A percentile compares a stretch with the other conserved stretches of the same genome.
Conservation (phyloP, 1,284 basidiomycete species). For the Peniophora sp. region DNA sequence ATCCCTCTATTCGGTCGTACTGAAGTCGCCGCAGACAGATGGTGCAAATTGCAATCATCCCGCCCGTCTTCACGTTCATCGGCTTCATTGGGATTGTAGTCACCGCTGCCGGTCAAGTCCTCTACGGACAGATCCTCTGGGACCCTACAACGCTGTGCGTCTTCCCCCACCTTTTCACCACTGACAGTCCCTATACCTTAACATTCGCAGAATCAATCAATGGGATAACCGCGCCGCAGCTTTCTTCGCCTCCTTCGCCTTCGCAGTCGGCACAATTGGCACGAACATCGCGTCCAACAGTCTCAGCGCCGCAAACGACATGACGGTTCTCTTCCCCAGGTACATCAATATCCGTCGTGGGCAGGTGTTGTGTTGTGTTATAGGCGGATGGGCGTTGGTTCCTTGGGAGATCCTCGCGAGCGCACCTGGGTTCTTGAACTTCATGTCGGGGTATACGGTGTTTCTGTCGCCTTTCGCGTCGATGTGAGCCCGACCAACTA, state of each 20-base stretch:
- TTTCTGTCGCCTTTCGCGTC: not conserved
- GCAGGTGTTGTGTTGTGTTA: slow-evolving; percentile 62
- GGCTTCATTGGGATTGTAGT: slow-evolving; percentile 58
- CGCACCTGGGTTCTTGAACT: slow-evolving; percentile 38
- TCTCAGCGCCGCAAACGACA: slow-evolving; percentile 72
- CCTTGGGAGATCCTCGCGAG: slow-evolving; percentile 39
- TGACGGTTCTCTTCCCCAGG: slow-evolving; percentile 57
- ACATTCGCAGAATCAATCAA: slow-evolving; percentile 34
- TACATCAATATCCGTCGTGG: slow-evolving; percentile 75
- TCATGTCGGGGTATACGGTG: slow-evolving; percentile 62
- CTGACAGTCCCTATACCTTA: no score
- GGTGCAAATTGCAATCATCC: slow-evolving; percentile 64
- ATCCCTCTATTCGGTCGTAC: not conserved
- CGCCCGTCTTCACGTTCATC: slow-evolving; percentile 54
- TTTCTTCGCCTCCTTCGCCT: slow-evolving; percentile 69
- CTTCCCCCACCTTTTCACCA: no score
- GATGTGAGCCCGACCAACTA: not conserved
- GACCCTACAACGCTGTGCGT: slow-evolving; percentile 24
- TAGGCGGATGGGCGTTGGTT: slow-evolving; percentile 57
- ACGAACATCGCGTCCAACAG: slow-evolving; percentile 75
- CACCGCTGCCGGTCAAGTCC: slow-evolving; percentile 52
- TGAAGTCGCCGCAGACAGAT: slow-evolving; percentile 38
- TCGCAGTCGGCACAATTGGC: slow-evolving; percentile 61
- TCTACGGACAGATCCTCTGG: slow-evolving; percentile 54
- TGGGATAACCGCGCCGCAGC: slow-evolving; percentile 75